Evolutionary conservation across 2,329 filamentous ascomycete species (phyloP), one percentile per base, ranked within the genome.

Genomic region (Geosmithia flava): DNA sequence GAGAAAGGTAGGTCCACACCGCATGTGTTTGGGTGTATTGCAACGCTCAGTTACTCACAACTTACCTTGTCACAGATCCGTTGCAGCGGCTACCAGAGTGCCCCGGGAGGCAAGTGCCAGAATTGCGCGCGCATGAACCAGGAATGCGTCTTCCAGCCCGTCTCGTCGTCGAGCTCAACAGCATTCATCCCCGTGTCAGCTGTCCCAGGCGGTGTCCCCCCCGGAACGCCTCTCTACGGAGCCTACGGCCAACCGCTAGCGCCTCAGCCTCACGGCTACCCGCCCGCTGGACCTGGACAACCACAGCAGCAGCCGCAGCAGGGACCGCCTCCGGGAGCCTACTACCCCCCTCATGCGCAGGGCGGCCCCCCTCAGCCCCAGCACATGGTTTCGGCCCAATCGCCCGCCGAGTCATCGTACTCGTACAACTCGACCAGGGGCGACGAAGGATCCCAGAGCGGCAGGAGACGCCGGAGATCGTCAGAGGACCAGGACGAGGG

Each of bases 91-190:
- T 79, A 79, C 52, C 71, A 76, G 50, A 78, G 75, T 52, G 75
- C 74, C 0, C 72, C 73, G 0, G 76, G 76, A 19, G 76, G 76
- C 11, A 78, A 79, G 53, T 80, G 76, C 53, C 71, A 75, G 48
- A 80, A 80, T 54, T 80, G 76, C 55, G 74, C 76, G 40, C 75
- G 78, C 52, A 78, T 79, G 63, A 76, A 76, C 45, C 77, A 80
- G 54, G 76, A 80, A 51, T 80, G 76, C 51, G 69, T 80, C 15
- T 80, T 80, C 50, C 76, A 80, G 55, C 76, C 76, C 0, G 76
- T 80, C 1, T 77, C 73, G 3, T 74, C 71, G 0, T 72, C 74
- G 11, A 70, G 71, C 40, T 74, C 73, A 5, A 76, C 75, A 1
- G 75, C 76, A 1, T 80, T 80, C 52, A 74, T 80, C 15, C 76